Evolutionary conservation across 495 filamentous ascomycete species (phyloP).

Genomic region (Hypoxylon cercidicola): DNA sequence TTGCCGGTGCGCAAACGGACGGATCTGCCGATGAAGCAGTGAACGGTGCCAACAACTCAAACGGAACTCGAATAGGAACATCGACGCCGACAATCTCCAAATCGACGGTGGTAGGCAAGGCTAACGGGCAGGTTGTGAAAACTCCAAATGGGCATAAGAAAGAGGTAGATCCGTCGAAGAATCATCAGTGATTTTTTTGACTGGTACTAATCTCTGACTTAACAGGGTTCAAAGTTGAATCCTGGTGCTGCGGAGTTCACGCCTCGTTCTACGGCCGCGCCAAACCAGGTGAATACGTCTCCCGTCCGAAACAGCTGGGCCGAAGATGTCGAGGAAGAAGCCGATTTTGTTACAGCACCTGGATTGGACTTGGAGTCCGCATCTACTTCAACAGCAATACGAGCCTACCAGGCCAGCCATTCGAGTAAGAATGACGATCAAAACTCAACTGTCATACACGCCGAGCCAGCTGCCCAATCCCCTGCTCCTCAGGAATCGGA

Average conservation of each 20-base stretch:
- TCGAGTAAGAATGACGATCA: slow-evolving; percentile 24
- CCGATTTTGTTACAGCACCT: slow-evolving; percentile 9
- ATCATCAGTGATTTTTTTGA: slow-evolving; percentile 56
- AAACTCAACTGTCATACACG: slow-evolving; percentile 28
- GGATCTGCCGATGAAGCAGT: slow-evolving; percentile 44
- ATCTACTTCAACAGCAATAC: slow-evolving; percentile 36
- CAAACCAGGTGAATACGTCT: slow-evolving; percentile 25
- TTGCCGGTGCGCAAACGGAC: slow-evolving; percentile 37
- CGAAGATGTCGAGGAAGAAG: slow-evolving; percentile 43
- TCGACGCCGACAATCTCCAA: slow-evolving; percentile 15
- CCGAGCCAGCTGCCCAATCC: slow-evolving; percentile 17
- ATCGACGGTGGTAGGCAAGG: slow-evolving; percentile 24
- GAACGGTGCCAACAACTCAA: slow-evolving; percentile 45
- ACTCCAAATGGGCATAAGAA: slow-evolving; percentile 51
- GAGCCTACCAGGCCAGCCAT: slow-evolving; percentile 18
- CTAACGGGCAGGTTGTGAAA: slow-evolving; percentile 37
- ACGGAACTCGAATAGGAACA: slow-evolving; percentile 10
- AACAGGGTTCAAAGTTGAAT: slow-evolving; percentile 62
- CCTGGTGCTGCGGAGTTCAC: slow-evolving; percentile 66
- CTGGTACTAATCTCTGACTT: slow-evolving; percentile 52
- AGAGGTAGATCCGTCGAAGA: slow-evolving; percentile 61
- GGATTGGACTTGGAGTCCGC: slow-evolving; percentile 20
- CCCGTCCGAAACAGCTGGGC: slow-evolving; percentile 44
- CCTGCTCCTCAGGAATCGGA: slow-evolving; percentile 24
- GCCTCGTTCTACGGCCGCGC: slow-evolving; percentile 50